Base-by-base conservation (phyloP, 495 filamentous ascomycete genomes). In the Neurospora sp. region DNA sequence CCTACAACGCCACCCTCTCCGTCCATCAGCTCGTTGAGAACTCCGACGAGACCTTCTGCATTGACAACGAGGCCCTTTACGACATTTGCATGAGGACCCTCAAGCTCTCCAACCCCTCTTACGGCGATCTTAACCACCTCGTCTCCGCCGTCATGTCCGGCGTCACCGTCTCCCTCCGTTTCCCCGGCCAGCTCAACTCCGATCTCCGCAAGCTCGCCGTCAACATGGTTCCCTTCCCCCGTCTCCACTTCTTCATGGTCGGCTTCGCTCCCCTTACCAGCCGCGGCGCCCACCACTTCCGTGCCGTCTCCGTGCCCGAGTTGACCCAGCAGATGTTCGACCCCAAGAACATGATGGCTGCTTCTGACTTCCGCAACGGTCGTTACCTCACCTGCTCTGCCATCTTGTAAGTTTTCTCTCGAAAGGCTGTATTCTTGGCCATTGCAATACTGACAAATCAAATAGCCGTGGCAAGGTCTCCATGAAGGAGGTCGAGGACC, bases 291-390 rank as follows among this genome's bases (percentile, higher is more conserved):
- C 81, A 94, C 89, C 91, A 91, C 74, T 99, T 98, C 96, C 96
- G 96, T 82, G 94, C 96, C 75, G 91, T 99, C 83, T 93, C 90
- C 81, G 96, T 99, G 74, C 96, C 96, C 41, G 96, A 99, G 89
- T 89, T 99, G 84, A 99, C 96, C 81, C 96, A 99, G 88, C 96
- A 99, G 85, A 99, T 99, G 94, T 99, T 93, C 88, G 96, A 99
- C 88, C 96, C 96, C 80, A 99, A 99, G 93, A 99, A 99, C 90
- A 99, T 99, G 96, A 99, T 99, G 96, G 96, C 96, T 85, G 96
- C 96, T 72, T 96, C 94, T 71, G 96, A 99, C 87, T 99, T 99
- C 92, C 92, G 96, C 78, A 99, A 99, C 83, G 96, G 96, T 80
- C 96, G 96, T 76, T 99, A 99, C 87, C 91, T 99, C 74, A 99